A percentile compares a stretch with the other conserved stretches of the same genome.
phyloP scores from a whole-genome alignment of 2,329 filamentous ascomycete species.

The Beauveria sp. region DNA sequence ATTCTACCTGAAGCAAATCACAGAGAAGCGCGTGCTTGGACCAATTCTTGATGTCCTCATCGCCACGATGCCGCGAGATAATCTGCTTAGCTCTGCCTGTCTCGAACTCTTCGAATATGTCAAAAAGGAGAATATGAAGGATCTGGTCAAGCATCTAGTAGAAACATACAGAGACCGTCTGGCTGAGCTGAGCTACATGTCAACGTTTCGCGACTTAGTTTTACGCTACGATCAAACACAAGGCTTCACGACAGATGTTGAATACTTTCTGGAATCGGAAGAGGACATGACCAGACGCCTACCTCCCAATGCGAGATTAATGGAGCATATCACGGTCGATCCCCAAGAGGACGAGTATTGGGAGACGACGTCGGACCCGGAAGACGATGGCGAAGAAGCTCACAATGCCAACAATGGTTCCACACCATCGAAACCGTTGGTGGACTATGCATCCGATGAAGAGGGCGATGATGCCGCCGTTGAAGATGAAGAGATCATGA shows the following conservation, averaged over 20 bases:
- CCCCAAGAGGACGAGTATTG: constrained; percentile 89
- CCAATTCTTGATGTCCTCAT: constrained; percentile 79
- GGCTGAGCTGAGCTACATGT: constrained; percentile 68
- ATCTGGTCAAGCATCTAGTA: constrained; percentile 75
- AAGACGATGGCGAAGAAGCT: constrained; percentile 57
- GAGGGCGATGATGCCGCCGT: constrained; percentile 43
- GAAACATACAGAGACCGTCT: constrained; percentile 76
- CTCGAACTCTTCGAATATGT: constrained; percentile 92
- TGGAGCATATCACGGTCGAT: constrained; percentile 69
- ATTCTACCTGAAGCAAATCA: constrained; percentile 81
- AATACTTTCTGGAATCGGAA: constrained; percentile 64
- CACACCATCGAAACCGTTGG: constrained; percentile 63
- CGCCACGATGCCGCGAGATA: constrained; percentile 83
- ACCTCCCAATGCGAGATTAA: constrained; percentile 45
- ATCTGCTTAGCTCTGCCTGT: constrained; percentile 86
- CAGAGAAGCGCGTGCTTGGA: constrained; percentile 71
- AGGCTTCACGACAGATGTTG: constrained; percentile 56
- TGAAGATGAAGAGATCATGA: constrained; percentile 18
- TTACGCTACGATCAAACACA: constrained; percentile 71
- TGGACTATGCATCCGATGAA: constrained; percentile 90
- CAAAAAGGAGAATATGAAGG: constrained; percentile 72
- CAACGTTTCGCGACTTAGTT: constrained; percentile 73
- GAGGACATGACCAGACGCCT: constrained; percentile 43
- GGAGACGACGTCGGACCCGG: constrained; percentile 76
- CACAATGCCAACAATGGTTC: constrained; percentile 50